Evolutionary conservation across 2,329 filamentous ascomycete genomes (phyloP).

Genomic region (Trichoderma gracile): DNA sequence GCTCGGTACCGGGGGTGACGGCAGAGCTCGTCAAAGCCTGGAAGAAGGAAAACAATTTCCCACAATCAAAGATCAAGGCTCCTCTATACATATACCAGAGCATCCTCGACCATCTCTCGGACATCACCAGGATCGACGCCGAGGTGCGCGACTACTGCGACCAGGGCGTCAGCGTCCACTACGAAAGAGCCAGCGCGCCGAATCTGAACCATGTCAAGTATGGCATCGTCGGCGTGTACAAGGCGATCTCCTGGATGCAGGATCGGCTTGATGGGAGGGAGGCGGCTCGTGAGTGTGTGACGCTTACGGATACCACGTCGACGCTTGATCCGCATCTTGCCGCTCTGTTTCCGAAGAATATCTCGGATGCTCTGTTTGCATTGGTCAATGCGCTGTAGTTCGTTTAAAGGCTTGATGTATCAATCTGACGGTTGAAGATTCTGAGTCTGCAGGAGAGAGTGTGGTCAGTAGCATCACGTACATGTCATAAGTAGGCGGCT

Average conservation of each 20-base stretch:
- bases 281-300: not conserved
- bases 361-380: not conserved
- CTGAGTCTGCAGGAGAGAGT: too few species aligned
- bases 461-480: too few species aligned
- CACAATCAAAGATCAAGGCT: conserved; percentile 46
- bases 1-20: conserved; percentile 33
- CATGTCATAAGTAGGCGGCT: too few species aligned
- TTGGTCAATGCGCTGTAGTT: not conserved
- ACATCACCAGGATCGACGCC: conserved; percentile 45
- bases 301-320: not conserved
- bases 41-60: conserved; percentile 32
- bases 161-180: conserved; percentile 44
- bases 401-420: too few species aligned
- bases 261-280: conserved; percentile 20
- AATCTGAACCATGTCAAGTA: conserved; percentile 37
- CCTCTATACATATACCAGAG: conserved; percentile 55
- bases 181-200: conserved; percentile 47
- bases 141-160: conserved; percentile 46
- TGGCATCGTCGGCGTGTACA: conserved; percentile 25
- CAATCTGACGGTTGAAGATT: too few species aligned
- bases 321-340: not conserved
- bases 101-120: conserved; percentile 46
- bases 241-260: conserved; percentile 27
- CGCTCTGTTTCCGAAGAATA: not conserved
- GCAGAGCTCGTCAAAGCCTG: conserved; percentile 31